Conservation (phyloP, 305 asterid genomes). For the Striga hermonthica region DNA sequence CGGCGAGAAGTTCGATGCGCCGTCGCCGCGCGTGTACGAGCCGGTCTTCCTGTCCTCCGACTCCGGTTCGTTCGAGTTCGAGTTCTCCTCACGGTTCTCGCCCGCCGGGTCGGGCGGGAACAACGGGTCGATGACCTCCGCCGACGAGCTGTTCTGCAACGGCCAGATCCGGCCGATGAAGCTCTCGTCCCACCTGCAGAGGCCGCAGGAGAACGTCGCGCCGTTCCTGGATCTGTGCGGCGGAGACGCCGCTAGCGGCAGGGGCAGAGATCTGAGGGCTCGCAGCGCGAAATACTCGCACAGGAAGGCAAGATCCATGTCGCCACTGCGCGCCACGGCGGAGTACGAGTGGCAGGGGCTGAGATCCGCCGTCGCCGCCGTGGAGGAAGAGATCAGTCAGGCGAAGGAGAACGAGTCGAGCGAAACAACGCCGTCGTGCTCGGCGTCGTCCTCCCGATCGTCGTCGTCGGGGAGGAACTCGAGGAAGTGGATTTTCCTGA, state of each 20-base stretch:
- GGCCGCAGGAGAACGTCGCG: slow-evolving; percentile 34
- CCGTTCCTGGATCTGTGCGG: slow-evolving; percentile 33
- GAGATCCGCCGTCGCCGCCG: background rate
- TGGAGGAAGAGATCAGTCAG: slow-evolving; percentile 18
- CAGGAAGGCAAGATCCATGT: slow-evolving; percentile 46
- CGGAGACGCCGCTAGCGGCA: slow-evolving; percentile 1
- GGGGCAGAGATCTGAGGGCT: slow-evolving; percentile 46
- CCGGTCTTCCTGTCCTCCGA: slow-evolving; percentile 46
- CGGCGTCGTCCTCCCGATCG: slow-evolving; percentile 53
- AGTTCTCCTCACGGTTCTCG: slow-evolving; percentile 48
- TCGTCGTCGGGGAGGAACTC: slow-evolving; percentile 55
- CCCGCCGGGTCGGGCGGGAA: slow-evolving; percentile 30
- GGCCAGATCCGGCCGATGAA: slow-evolving; percentile 65
- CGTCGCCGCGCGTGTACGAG: slow-evolving; percentile 27
- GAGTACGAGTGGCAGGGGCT: slow-evolving; percentile 33
- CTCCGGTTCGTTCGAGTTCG: slow-evolving; percentile 56
- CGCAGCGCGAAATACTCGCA: slow-evolving; percentile 33
- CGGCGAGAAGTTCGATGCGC: slow-evolving; percentile 25
- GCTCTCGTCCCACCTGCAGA: slow-evolving; percentile 41
- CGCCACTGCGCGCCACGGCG: slow-evolving; percentile 39
- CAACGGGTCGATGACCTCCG: slow-evolving; percentile 47
- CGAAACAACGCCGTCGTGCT: slow-evolving; percentile 56
- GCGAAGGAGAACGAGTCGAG: slow-evolving; percentile 33
- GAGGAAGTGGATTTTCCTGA: slow-evolving; percentile 52
- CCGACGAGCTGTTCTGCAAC: slow-evolving; percentile 54